A percentile compares a stretch with the other conserved stretches of the same genome.
These are phyloP conservation scores for Suillus subaureus DNA, from an alignment of 768 basidiomycete species.

Conservation along the genomic window DNA sequence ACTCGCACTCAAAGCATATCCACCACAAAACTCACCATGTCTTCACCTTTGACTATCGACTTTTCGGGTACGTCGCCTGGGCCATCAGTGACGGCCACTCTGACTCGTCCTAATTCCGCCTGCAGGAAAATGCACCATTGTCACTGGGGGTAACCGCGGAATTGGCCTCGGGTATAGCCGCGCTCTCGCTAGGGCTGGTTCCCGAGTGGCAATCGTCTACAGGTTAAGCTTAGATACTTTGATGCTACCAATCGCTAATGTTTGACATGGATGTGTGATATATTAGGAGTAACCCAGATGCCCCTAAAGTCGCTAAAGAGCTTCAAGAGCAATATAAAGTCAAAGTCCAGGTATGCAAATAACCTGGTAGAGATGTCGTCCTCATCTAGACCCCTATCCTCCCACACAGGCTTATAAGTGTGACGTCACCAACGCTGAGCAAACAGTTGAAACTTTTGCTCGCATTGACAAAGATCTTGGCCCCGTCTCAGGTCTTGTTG, in stretches of 20 bases:
- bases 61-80: not conserved
- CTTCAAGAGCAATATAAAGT: constrained; percentile 49
- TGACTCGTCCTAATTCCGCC: not conserved
- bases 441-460: constrained; percentile 45
- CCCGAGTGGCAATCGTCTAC: constrained; percentile 65
- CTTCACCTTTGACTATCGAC: not conserved
- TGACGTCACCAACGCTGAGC: constrained; percentile 53
- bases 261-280: not conserved
- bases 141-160: constrained; percentile 66
- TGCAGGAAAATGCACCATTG: constrained; percentile 50
- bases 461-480: constrained; percentile 53
- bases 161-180: constrained; percentile 58
- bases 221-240: constrained; percentile 30
- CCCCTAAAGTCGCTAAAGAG: constrained; percentile 47
- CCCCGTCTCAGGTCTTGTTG: constrained; percentile 54
- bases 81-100: not conserved
- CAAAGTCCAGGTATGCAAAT: constrained; percentile 37
- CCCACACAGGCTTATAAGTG: constrained; percentile 57
- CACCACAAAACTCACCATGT: not conserved
- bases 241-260: not conserved
- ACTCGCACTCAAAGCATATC: not conserved
- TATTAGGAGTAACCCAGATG: constrained; percentile 50
- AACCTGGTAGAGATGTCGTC: not conserved
- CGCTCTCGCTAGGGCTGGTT: constrained; percentile 56
- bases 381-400: not conserved